Evolutionary conservation across 306 rosid genomes (phyloP).

Genomic region (Rosa rugosa): DNA sequence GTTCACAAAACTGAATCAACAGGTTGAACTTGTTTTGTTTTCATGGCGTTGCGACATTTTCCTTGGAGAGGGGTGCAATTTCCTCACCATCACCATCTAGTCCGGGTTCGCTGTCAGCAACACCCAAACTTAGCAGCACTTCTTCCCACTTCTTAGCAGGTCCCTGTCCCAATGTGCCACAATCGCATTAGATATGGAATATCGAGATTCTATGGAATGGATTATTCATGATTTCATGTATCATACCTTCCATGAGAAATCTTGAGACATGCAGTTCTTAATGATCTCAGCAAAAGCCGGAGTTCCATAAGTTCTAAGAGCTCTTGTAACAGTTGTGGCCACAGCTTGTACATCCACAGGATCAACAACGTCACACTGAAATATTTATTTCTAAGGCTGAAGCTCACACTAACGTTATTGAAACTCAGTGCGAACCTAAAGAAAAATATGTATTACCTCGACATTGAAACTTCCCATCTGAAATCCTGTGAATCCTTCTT

Average conservation of each 20-base stretch:
- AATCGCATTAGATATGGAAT: neutral
- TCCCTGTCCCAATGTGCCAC: slow-evolving; percentile 39
- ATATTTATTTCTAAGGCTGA: slow-evolving; percentile 16
- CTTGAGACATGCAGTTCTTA: slow-evolving; percentile 75
- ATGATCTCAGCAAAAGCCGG: slow-evolving; percentile 56
- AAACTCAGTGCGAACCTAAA: neutral
- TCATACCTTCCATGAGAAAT: slow-evolving; percentile 83
- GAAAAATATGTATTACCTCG: slow-evolving; percentile 47
- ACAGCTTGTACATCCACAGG: slow-evolving; percentile 56
- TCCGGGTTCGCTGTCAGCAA: slow-evolving; percentile 58
- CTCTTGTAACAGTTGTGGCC: slow-evolving; percentile 52
- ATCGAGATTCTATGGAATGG: neutral
- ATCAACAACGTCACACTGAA: slow-evolving; percentile 76
- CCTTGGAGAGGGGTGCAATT: slow-evolving; percentile 75
- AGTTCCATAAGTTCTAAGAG: slow-evolving; percentile 52
- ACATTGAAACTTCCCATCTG: slow-evolving; percentile 84
- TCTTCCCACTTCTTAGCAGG: slow-evolving; percentile 88
- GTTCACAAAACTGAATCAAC: neutral
- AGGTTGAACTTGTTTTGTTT: neutral
- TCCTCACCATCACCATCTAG: slow-evolving; percentile 73
- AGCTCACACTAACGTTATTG: neutral
- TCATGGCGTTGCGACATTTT: slow-evolving; percentile 68
- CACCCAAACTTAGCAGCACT: slow-evolving; percentile 57
- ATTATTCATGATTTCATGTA: neutral
- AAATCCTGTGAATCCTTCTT: slow-evolving; percentile 86